These are phyloP conservation scores for Colletotrichum graminicola DNA, from an alignment of 2,329 filamentous ascomycete genomes.

Conservation along the genomic window DNA sequence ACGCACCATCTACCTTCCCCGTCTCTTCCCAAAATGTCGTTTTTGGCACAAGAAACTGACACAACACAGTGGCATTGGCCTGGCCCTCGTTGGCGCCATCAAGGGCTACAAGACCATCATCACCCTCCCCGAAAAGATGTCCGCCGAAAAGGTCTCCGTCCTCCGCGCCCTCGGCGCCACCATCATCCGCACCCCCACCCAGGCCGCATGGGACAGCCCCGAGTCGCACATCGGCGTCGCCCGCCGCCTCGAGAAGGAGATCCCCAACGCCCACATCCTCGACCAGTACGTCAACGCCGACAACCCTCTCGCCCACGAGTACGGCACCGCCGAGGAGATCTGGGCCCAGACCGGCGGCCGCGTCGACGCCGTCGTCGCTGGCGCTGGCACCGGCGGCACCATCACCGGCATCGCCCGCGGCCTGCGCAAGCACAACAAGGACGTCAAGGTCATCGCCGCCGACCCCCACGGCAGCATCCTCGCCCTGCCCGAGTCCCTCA, in stretches of 20 bases:
- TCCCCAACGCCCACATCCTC: constrained; percentile 96
- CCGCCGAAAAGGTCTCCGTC: constrained; percentile 95
- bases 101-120: constrained; percentile 99
- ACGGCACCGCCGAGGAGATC: constrained; percentile 95
- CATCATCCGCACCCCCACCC: constrained; percentile 96
- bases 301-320: constrained; percentile 94
- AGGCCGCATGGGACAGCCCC: constrained; percentile 92
- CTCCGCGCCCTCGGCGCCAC: constrained; percentile 93
- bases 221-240: constrained; percentile 98
- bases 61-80: constrained; percentile 78
- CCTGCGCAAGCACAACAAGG: constrained; percentile 85
- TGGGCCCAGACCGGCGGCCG: constrained; percentile 90
- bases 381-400: constrained; percentile 94
- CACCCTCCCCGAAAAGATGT: constrained; percentile 99
- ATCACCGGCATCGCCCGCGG: constrained; percentile 91
- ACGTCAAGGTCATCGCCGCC: constrained; percentile 90
- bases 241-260: constrained; percentile 88
- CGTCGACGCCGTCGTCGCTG: constrained; percentile 86
- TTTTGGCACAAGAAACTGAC: constrained; percentile 43
- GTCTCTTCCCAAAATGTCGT: not conserved
- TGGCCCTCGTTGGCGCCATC: constrained; percentile 92
- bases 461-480: constrained; percentile 94
- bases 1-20: constrained; percentile 43
- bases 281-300: constrained; percentile 95
- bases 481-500: constrained; percentile 83